Conservation (phyloP, 2,329 filamentous ascomycete species). For the Talaromyces piceae region DNA sequence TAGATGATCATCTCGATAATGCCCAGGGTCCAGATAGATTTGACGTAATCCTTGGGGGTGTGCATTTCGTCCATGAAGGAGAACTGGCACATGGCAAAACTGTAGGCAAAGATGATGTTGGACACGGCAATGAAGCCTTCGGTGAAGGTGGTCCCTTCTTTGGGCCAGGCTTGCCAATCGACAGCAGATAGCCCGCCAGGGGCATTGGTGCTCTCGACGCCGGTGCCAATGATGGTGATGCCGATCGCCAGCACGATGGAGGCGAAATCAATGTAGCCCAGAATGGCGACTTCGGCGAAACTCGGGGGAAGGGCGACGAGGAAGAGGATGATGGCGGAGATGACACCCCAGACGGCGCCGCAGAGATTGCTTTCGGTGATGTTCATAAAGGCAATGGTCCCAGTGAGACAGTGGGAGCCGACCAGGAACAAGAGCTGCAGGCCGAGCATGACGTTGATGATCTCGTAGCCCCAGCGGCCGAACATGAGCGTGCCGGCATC, state of each 20-base stretch:
- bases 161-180: constrained; percentile 18
- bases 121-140: constrained; percentile 28
- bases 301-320: constrained; percentile 27
- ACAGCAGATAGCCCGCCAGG: constrained; percentile 18
- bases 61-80: constrained; percentile 31
- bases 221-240: constrained; percentile 30
- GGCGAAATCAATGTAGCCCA: constrained; percentile 32
- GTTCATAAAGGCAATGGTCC: constrained; percentile 39
- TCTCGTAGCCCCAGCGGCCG: constrained; percentile 36
- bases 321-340: constrained; percentile 35
- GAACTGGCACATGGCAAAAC: constrained; percentile 36
- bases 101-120: constrained; percentile 36
- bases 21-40: constrained; percentile 34
- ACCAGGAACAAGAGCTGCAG: constrained; percentile 37
- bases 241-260: constrained; percentile 28
- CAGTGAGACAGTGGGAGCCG: constrained; percentile 39
- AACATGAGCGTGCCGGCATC: constrained; percentile 39
- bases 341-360: constrained; percentile 36
- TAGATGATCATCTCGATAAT: constrained; percentile 28
- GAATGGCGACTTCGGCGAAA: constrained; percentile 31
- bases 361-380: constrained; percentile 36
- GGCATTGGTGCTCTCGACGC: constrained; percentile 19
- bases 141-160: constrained; percentile 23
- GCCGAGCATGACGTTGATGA: constrained; percentile 37
- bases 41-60: constrained; percentile 24